Evolutionary conservation across 2,329 filamentous ascomycete species (phyloP).

Genomic region (Chaetothyriales sp.): DNA sequence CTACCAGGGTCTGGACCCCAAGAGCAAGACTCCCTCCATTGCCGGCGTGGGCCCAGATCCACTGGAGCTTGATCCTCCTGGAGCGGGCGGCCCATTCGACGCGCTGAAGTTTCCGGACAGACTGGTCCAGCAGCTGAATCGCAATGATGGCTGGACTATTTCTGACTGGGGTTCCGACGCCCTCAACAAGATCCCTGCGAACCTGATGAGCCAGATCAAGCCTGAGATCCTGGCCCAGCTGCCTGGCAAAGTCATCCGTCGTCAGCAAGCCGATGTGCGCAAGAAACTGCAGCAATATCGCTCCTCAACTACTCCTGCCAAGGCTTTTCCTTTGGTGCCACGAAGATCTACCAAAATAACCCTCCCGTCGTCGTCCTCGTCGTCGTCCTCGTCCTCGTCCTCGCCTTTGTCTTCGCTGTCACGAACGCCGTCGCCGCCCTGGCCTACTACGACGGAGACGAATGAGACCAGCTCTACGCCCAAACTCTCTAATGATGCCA

Average conservation of each 20-base stretch:
- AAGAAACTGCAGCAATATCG: constrained; percentile 1
- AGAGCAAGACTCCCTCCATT: not conserved
- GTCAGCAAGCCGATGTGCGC: constrained; percentile 1
- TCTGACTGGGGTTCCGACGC: constrained; percentile 2
- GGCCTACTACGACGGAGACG: not conserved
- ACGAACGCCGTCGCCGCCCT: too few species aligned
- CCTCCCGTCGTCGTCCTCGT: too few species aligned
- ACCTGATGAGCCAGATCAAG: constrained; percentile 1
- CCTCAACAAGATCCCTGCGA: constrained; percentile 3
- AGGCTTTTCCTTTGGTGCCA: too few species aligned
- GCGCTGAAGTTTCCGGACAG: constrained; percentile 7
- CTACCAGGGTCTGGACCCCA: constrained; percentile 1
- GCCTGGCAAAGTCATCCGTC: constrained; percentile 3
- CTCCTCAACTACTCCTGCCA: not conserved
- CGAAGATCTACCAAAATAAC: too few species aligned
- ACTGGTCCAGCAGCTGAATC: constrained; percentile 7
- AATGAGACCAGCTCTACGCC: not conserved
- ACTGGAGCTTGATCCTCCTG: constrained; percentile 7
- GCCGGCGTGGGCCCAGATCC: constrained; percentile 1
- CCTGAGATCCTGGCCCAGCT: constrained; percentile 2
- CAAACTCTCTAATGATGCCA: not conserved
- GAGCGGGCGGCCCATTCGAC: constrained; percentile 5
- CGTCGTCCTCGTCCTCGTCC: not conserved
- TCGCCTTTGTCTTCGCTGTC: too few species aligned
- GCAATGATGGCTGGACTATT: not conserved